Evolutionary conservation across 257 asterid genomes (phyloP).

Genomic region (Petunia axillaris): DNA sequence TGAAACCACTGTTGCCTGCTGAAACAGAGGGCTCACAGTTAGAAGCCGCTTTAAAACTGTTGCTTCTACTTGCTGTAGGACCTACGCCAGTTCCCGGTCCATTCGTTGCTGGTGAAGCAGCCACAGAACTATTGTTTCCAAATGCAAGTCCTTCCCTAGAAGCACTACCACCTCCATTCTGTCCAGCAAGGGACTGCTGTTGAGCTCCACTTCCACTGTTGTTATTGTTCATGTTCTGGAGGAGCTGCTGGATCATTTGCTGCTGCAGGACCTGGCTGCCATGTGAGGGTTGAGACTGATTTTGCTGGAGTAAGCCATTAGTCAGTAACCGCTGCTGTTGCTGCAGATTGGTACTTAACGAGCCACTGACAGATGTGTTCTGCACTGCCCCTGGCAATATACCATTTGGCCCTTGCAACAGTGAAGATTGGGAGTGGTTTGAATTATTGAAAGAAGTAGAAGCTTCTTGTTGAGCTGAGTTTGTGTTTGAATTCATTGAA

Average conservation of each 20-base stretch:
- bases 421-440: slow-evolving; percentile 46
- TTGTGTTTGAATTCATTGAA: slow-evolving; percentile 63
- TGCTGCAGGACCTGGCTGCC: slow-evolving; percentile 70
- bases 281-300: slow-evolving; percentile 46
- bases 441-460: slow-evolving; percentile 55
- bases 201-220: slow-evolving; percentile 40
- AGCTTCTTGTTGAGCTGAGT: slow-evolving; percentile 52
- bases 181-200: slow-evolving; percentile 42
- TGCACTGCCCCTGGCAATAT: slow-evolving; percentile 45
- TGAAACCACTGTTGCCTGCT: slow-evolving; percentile 47
- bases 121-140: slow-evolving; percentile 44
- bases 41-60: slow-evolving; percentile 60
- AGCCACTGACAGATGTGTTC: slow-evolving; percentile 41
- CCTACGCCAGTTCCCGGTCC: slow-evolving; percentile 39
- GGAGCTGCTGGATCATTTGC: slow-evolving; percentile 72
- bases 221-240: slow-evolving; percentile 64
- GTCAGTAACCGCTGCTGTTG: slow-evolving; percentile 42
- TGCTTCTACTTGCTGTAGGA: slow-evolving; percentile 60
- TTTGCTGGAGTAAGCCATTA: slow-evolving; percentile 49
- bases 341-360: slow-evolving; percentile 40
- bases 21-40: slow-evolving; percentile 54
- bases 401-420: slow-evolving; percentile 50
- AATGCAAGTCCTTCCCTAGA: slow-evolving; percentile 47
- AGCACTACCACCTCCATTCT: slow-evolving; percentile 47
- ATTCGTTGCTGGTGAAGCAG: slow-evolving; percentile 34